A percentile compares a stretch with the other conserved stretches of the same genome.
Conservation (phyloP, 129 eudicot genomes). For the Deinandra increscens region DNA sequence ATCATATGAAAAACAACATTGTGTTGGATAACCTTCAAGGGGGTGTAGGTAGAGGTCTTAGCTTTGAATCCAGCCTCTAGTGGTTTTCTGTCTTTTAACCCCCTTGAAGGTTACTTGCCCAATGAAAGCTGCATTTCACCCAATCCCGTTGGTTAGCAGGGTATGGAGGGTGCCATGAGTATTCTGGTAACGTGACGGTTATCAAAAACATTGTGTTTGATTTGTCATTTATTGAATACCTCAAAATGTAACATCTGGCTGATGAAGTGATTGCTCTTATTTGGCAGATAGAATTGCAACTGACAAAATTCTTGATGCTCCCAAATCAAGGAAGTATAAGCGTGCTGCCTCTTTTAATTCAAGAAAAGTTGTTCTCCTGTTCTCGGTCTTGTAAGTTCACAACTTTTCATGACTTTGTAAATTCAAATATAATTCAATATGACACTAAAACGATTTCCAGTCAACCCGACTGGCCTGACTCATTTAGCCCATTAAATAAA, state of each 20-base stretch:
- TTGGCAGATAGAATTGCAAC: slow-evolving; percentile 49
- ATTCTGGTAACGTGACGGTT: too few species aligned
- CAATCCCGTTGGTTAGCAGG: too few species aligned
- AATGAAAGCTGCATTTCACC: too few species aligned
- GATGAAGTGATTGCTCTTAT: slow-evolving; percentile 12
- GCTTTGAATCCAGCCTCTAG: too few species aligned
- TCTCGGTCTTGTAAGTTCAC: slow-evolving; percentile 76
- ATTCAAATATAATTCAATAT: background rate
- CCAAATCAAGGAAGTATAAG: slow-evolving; percentile 72
- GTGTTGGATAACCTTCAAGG: too few species aligned
- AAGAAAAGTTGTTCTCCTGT: slow-evolving; percentile 76
- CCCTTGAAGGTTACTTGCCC: too few species aligned
- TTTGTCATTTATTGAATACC: too few species aligned
- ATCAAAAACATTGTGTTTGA: background rate
- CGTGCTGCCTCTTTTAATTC: slow-evolving; percentile 73
- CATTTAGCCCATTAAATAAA: background rate
- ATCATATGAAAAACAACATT: background rate
- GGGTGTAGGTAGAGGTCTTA: too few species aligned
- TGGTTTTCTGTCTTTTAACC: too few species aligned
- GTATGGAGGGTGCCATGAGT: too few species aligned
- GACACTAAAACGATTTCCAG: background rate
- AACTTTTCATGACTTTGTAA: slow-evolving; percentile 7
- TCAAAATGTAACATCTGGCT: too few species aligned
- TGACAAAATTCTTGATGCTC: slow-evolving; percentile 50
- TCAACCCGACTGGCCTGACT: background rate